Evolutionary conservation across 2,329 filamentous ascomycete species (phyloP).

Genomic region (Phaeosphaeriaceae sp.): DNA sequence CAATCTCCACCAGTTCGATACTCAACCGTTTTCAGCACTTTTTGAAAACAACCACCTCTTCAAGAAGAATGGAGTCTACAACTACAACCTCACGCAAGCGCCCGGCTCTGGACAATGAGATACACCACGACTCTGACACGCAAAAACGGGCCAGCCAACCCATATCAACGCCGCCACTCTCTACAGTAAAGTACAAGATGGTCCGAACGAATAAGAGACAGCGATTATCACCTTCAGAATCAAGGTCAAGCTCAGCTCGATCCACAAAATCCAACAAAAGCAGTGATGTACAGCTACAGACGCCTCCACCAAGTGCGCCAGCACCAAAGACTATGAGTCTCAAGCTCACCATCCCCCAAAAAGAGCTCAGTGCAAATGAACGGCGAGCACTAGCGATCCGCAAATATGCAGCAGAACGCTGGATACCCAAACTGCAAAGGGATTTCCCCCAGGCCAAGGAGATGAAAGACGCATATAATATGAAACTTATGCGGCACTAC

Average conservation of each 20-base stretch:
- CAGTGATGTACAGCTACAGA: neutral
- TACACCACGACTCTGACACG: no score
- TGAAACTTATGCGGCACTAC: slow-evolving; percentile 37
- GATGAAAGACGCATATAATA: slow-evolving; percentile 24
- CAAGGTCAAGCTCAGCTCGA: neutral
- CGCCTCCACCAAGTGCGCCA: slow-evolving; percentile 17
- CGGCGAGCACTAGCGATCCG: slow-evolving; percentile 16
- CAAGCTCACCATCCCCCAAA: slow-evolving; percentile 22
- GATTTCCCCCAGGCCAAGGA: slow-evolving; percentile 18
- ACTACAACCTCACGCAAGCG: no score
- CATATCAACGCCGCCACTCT: no score
- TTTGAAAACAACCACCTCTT: no score
- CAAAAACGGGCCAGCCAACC: no score
- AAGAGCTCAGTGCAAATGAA: slow-evolving; percentile 7
- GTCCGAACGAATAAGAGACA: no score
- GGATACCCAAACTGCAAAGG: slow-evolving; percentile 23
- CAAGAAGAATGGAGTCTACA: no score
- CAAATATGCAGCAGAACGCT: slow-evolving; percentile 22
- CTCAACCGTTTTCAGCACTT: no score
- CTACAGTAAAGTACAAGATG: no score
- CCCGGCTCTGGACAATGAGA: no score
- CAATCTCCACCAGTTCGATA: no score
- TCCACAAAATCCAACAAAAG: neutral
- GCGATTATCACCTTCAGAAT: neutral
- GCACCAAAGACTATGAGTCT: slow-evolving; percentile 12